Conservation (phyloP, 306 rosid genomes). For the Castanospermum australe region DNA sequence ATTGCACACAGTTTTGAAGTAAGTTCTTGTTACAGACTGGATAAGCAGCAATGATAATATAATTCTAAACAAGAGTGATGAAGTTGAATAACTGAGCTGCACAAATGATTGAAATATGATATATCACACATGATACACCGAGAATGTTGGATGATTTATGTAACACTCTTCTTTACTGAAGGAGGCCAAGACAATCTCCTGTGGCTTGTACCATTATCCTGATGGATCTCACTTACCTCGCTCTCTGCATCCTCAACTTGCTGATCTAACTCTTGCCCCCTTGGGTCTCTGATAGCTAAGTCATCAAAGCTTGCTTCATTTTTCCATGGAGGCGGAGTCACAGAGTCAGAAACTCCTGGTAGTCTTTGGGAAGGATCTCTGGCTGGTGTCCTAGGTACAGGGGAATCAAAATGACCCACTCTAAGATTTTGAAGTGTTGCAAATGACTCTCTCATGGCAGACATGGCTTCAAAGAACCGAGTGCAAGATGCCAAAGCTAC, state of each 20-base stretch:
- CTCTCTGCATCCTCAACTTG: slow-evolving; percentile 39
- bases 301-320: slow-evolving; percentile 62
- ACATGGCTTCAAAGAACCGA: slow-evolving; percentile 94
- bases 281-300: slow-evolving; percentile 49
- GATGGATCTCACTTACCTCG: slow-evolving; percentile 21
- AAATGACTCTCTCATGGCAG: slow-evolving; percentile 95
- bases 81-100: slow-evolving; percentile 20
- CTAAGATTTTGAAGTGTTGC: slow-evolving; percentile 84
- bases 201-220: slow-evolving; percentile 37
- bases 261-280: slow-evolving; percentile 45
- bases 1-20: too few relatives aligned
- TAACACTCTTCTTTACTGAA: slow-evolving; percentile 48
- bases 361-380: slow-evolving; percentile 59
- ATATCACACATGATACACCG: slow-evolving; percentile 1
- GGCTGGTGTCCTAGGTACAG: slow-evolving; percentile 56
- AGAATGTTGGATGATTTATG: slow-evolving; percentile 18
- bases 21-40: not conserved
- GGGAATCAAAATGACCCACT: slow-evolving; percentile 58
- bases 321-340: slow-evolving; percentile 77
- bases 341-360: slow-evolving; percentile 48
- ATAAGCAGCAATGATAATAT: too few relatives aligned
- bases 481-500: slow-evolving; percentile 95
- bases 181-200: slow-evolving; percentile 61
- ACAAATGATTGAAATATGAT: slow-evolving; percentile 9
- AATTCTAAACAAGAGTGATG: not conserved